Percentiles rank a stretch among this genome's conserved stretches.
phyloP scores from a whole-genome alignment of 1,284 basidiomycete species.

The Macrocystidia cucumis region DNA sequence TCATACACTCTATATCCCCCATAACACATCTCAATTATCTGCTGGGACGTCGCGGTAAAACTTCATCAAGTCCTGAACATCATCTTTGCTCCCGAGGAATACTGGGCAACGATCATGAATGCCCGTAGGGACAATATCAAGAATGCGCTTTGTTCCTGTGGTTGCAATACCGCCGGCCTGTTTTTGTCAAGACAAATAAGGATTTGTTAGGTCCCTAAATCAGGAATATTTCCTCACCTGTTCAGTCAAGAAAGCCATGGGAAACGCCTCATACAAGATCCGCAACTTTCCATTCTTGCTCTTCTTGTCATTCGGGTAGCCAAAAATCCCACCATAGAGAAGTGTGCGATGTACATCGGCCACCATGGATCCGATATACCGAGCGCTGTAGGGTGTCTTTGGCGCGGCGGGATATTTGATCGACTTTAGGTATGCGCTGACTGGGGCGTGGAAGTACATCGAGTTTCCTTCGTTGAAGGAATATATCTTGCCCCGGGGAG shows the following conservation, averaged over 20 bases:
- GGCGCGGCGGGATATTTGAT: slow-evolving; percentile 86
- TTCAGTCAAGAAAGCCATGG: slow-evolving; percentile 97
- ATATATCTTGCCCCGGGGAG: slow-evolving; percentile 95
- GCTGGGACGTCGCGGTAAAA: slow-evolving; percentile 53
- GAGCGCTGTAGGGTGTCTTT: slow-evolving; percentile 81
- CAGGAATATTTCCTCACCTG: slow-evolving; percentile 48
- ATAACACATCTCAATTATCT: slow-evolving; percentile 12
- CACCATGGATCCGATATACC: slow-evolving; percentile 99
- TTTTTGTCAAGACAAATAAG: slow-evolving; percentile 1
- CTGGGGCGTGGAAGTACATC: slow-evolving; percentile 87
- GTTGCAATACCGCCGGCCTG: slow-evolving; percentile 95
- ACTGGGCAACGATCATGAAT: slow-evolving; percentile 95
- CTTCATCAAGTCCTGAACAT: slow-evolving; percentile 85
- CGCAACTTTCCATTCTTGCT: slow-evolving; percentile 93
- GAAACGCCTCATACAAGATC: slow-evolving; percentile 96
- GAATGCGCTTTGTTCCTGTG: slow-evolving; percentile 86
- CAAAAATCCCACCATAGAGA: slow-evolving; percentile 97
- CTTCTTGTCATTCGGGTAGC: slow-evolving; percentile 98
- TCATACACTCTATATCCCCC: no score
- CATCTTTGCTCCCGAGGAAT: slow-evolving; percentile 92
- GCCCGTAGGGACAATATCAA: slow-evolving; percentile 84
- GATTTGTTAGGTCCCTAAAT: slow-evolving; percentile 1
- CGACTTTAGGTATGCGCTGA: slow-evolving; percentile 84
- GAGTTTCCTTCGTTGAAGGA: slow-evolving; percentile 99
- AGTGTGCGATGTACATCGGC: slow-evolving; percentile 96